Evolutionary conservation across 2,329 filamentous ascomycete genomes (phyloP), one percentile per base, ranked within the genome.

Genomic region (Sporothrix variecibatus): DNA sequence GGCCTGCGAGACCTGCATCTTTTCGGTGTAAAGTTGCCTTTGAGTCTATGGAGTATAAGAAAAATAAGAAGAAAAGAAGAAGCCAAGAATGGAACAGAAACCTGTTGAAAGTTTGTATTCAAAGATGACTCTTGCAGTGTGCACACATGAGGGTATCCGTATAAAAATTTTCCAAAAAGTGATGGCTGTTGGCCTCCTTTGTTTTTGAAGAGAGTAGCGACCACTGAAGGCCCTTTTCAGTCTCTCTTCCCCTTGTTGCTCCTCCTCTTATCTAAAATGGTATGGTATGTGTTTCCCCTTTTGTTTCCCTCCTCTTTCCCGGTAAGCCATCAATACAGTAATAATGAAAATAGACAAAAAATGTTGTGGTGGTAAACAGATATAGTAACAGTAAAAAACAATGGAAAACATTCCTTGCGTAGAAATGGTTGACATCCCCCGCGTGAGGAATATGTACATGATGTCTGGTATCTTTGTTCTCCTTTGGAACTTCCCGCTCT

Each of bases 201-300:
- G 23, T 49, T 23, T 49, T 11, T 34, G 64, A 51, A 68, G 65
- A 68, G 43, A 68, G 15, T 34, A 28, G 40, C 28, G 43, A 15
- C 65, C 43, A 34, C 46, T 67, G 23, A 46, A 28, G 62, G 62
- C 62, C 38, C 62, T 23, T 40, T 7, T 28, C 26, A 9, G 23
- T 28, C 65, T 51, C 43, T 68, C 43, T 68, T 68, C 43, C 23
- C 40, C 60, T 40, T n/a, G n/a, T 1, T 53, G 26, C 15, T 40
- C 67, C 67, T 69, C 67, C 67, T 69, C 67, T 69, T 53, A 26
- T 69, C 26, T 69, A 40, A 67, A 40, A 67, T 49, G 43, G 43
- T 49, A 69, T 69, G 46, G 65, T 53, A 17, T 53, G 28, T 34
- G 51, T 23, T 6, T 67, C 23, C 40, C 40, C 40, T 7, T 7